phyloP scores from a whole-genome alignment of 805 yeast species.

The Candida awuae region DNA sequence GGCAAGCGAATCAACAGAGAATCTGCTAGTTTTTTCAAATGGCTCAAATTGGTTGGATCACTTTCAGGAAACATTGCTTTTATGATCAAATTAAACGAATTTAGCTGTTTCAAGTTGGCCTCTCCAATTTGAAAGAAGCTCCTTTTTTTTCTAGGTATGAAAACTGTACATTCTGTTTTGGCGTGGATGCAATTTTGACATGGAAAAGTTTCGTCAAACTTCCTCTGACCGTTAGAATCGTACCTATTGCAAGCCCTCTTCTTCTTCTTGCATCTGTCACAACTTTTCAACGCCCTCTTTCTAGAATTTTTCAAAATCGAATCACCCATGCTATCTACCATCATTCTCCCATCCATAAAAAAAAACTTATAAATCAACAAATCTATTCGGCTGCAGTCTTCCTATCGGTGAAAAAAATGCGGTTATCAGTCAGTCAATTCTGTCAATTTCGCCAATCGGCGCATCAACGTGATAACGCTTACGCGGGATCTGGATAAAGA shows the following conservation, averaged over 20 bases:
- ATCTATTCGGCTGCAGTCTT: too few relatives aligned
- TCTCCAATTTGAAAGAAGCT: slow-evolving; percentile 25
- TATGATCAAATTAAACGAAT: slow-evolving; percentile 25
- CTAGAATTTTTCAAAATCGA: slow-evolving; percentile 11
- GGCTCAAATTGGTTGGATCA: slow-evolving; percentile 30
- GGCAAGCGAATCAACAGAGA: slow-evolving; percentile 16
- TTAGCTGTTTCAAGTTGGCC: slow-evolving; percentile 29
- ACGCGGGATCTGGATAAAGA: too few relatives aligned
- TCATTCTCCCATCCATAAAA: background rate
- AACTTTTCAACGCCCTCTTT: slow-evolving; percentile 27
- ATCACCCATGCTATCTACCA: background rate
- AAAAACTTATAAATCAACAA: background rate
- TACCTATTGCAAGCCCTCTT: slow-evolving; percentile 28
- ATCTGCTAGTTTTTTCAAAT: slow-evolving; percentile 25
- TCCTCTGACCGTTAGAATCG: slow-evolving; percentile 11
- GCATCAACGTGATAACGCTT: too few relatives aligned
- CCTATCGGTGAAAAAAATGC: too few relatives aligned
- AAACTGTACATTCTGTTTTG: slow-evolving; percentile 25
- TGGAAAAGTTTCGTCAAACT: slow-evolving; percentile 20
- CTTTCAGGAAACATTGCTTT: slow-evolving; percentile 29
- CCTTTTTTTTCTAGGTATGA: slow-evolving; percentile 27
- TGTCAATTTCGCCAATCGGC: too few relatives aligned
- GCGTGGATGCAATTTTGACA: slow-evolving; percentile 24
- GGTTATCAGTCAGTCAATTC: too few relatives aligned
- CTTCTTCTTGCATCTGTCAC: slow-evolving; percentile 31